Base-by-base conservation (phyloP, 1,284 basidiomycete species). In the Irpex sp. region DNA sequence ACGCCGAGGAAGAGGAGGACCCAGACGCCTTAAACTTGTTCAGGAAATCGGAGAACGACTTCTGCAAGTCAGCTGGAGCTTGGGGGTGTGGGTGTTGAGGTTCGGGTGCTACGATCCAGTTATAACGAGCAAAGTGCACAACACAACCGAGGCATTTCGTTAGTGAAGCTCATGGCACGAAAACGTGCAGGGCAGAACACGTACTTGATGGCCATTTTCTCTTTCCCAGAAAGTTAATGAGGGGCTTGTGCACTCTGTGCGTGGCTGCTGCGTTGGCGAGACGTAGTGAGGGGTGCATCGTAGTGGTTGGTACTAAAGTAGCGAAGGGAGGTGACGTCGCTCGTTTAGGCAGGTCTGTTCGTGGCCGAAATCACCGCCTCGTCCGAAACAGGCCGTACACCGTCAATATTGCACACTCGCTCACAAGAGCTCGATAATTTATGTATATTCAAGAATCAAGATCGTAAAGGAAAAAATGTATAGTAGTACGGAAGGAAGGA, bases 171-270 rank as follows among this genome's bases (percentile, higher is more conserved):
- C 13, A 21, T n/a, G 49, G 11, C 11, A n/a, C 37, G 49, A 31
- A 52, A 13, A 11, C 56, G 47, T 52, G 51, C 55, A 21, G 26
- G 21, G 11, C 54, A 13, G 38, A 5, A 67, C 19, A 62, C 85
- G 70, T 66, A 91, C 87, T 77, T 56, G 81, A 76, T 31, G 87
- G 81, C 79, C 83, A 87, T 55, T 78, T 74, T 31, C 91, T 84
- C 77, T 85, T 91, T 60, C 93, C 93, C 17, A 94, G 60, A 74
- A 95, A 95, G 70, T 82, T 84, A 65, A 95, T 95, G 74, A 93
- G 86, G 34, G 93, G 93, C 65, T 74, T 82, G 71, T 77, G 85
- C 68, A 72, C 82, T 77, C 62, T 72, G 67, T 80, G 77, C 7
- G 60, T 17, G 54, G 60, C 64, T 17, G 69, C 65, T 17, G 69